These are phyloP conservation scores for Fusarium secorum DNA, from an alignment of 2,329 filamentous ascomycete species.

Conservation along the genomic window DNA sequence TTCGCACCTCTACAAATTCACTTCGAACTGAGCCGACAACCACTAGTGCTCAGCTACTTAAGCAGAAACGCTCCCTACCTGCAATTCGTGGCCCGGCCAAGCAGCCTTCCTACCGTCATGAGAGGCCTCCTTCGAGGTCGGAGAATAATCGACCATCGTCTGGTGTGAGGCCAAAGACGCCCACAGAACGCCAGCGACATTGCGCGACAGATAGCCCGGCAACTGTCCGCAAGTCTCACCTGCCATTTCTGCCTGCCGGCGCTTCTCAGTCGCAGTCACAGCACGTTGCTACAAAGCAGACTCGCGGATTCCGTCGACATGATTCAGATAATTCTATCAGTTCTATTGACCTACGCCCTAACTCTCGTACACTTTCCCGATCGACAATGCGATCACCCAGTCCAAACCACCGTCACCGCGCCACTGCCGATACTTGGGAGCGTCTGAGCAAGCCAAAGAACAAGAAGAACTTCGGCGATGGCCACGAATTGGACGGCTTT, in stretches of 20 bases:
- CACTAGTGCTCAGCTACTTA: conserved; percentile 69
- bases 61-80: conserved; percentile 71
- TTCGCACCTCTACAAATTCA: conserved; percentile 62
- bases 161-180: conserved; percentile 72
- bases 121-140: conserved; percentile 67
- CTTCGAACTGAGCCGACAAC: conserved; percentile 69
- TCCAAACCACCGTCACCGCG: conserved; percentile 56
- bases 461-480: conserved; percentile 78
- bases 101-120: conserved; percentile 55
- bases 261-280: conserved; percentile 78
- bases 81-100: conserved; percentile 65
- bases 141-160: conserved; percentile 61
- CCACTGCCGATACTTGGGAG: conserved; percentile 63
- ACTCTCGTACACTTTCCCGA: conserved; percentile 65
- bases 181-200: conserved; percentile 67
- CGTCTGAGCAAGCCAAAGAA: conserved; percentile 74
- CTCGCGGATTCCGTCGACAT: conserved; percentile 77
- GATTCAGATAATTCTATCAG: conserved; percentile 77
- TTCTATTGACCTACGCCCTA: conserved; percentile 64
- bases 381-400: conserved; percentile 68
- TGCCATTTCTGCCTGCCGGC: conserved; percentile 83
- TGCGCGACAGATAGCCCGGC: conserved; percentile 58
- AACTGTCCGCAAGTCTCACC: conserved; percentile 65
- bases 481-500: conserved; percentile 89
- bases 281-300: conserved; percentile 75